Percentiles rank a stretch among this genome's conserved stretches.
Evolutionary conservation across 495 filamentous ascomycete genomes (phyloP).

Genomic region (Xylona heveae): DNA sequence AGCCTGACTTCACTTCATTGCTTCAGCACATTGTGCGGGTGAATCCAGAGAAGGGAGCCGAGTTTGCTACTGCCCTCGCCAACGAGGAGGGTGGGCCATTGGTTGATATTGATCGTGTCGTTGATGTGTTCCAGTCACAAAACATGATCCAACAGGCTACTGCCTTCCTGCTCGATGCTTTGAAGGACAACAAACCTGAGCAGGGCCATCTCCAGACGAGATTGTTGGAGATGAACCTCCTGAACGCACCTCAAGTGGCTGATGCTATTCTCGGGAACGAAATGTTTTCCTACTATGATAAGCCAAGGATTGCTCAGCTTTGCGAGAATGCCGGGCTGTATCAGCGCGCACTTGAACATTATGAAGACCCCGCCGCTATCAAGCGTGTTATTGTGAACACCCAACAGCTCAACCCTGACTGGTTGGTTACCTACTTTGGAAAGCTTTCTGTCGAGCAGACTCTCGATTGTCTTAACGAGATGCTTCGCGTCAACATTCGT

Average conservation of each 20-base stretch:
- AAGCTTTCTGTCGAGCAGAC: slow-evolving; percentile 87
- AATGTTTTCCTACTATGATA: slow-evolving; percentile 94
- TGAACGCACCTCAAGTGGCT: slow-evolving; percentile 90
- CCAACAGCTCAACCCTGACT: slow-evolving; percentile 70
- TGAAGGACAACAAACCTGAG: slow-evolving; percentile 86
- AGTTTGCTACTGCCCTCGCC: slow-evolving; percentile 76
- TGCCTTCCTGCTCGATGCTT: slow-evolving; percentile 83
- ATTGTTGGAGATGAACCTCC: slow-evolving; percentile 91
- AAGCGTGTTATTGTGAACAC: slow-evolving; percentile 71
- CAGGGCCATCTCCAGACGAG: slow-evolving; percentile 85
- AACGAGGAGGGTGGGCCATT: slow-evolving; percentile 68
- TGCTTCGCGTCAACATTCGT: slow-evolving; percentile 89
- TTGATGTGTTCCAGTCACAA: slow-evolving; percentile 93
- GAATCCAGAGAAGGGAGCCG: slow-evolving; percentile 84
- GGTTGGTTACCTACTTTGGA: slow-evolving; percentile 82
- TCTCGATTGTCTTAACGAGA: slow-evolving; percentile 81
- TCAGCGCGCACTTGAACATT: slow-evolving; percentile 77
- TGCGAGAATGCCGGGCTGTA: slow-evolving; percentile 80
- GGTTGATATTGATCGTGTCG: slow-evolving; percentile 83
- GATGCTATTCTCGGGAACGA: slow-evolving; percentile 94
- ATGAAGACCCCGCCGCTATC: slow-evolving; percentile 71
- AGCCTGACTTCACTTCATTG: slow-evolving; percentile 76
- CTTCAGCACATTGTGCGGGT: slow-evolving; percentile 81
- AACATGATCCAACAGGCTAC: slow-evolving; percentile 96
- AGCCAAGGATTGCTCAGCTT: slow-evolving; percentile 60